Base-by-base conservation (phyloP, 75 land plant genomes). In the Chamaecyparis obtusa region DNA sequence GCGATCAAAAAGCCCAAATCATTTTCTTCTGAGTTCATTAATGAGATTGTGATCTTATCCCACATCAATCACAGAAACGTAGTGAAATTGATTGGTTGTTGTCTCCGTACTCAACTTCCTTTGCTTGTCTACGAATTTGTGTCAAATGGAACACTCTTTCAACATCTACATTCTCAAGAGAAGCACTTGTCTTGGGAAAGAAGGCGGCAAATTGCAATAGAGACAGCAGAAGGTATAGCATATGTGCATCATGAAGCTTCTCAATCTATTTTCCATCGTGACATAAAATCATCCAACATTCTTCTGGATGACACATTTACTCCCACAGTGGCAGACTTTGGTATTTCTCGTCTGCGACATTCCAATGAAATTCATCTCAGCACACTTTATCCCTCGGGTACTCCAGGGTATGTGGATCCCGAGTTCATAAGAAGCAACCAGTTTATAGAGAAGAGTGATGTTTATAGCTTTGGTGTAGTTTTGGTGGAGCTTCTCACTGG, bases 391-490 rank as follows among this genome's bases (percentile, higher is more conserved):
- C 55, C 94, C 15, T 95, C 95, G 0, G 96, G 98, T 11, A 96
- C 98, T 14, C 88, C 93, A 1, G 98, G 98, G 5, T 96, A 96
- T 91, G 90, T 96, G 88, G 98, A 96, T 67, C 98, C 96, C 15
- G 95, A 96, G 87, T 96, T 93, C 89, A 93, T 92, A 87, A 80
- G 98, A 87, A 89, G 90, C 1, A 94, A 94, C 55, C 83, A 89
- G 8, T 83, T 96, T 56, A 94, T 95, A 2, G 85, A 88, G 17
- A 96, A 96, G 91, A 93, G 95, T 83, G 98, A 96, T 76, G 95
- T 95, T n/a, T 96, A 95, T 84, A 95, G 96, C 87, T 95, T 95
- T 64, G 98, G 98, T 0, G 94, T 96, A 3, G 93, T 96, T 17
- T 85, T 96, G 82, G 85, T 96, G 13, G 98, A 96, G 83, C 81